Evolutionary conservation across 768 basidiomycete genomes (phyloP).

Genomic region (Lyophyllum shimeji): DNA sequence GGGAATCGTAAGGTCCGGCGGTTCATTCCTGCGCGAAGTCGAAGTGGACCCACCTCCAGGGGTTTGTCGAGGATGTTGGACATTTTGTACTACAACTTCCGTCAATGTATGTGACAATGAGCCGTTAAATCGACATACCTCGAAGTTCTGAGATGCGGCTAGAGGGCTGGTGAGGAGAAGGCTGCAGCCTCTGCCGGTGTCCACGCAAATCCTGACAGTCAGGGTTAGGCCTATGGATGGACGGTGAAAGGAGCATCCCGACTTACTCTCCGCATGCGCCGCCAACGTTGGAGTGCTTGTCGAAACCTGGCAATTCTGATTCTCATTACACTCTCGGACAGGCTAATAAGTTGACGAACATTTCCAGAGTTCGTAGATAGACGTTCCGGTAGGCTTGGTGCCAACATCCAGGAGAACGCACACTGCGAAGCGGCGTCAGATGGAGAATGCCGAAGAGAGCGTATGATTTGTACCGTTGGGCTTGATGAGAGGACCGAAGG

Average conservation of each 20-base stretch:
- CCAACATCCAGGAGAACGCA: conserved; percentile 94
- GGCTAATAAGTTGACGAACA: conserved; percentile 36
- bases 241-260: neutral
- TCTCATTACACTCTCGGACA: neutral
- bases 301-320: conserved; percentile 54
- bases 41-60: conserved; percentile 60
- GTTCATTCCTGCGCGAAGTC: neutral
- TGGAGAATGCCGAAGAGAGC: neutral
- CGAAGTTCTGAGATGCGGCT: conserved; percentile 95
- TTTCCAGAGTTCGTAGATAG: conserved; percentile 97
- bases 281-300: conserved; percentile 81
- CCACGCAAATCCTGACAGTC: conserved; percentile 69
- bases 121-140: conserved; percentile 39
- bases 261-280: conserved; percentile 93
- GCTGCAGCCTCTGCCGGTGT: conserved; percentile 71
- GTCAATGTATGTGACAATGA: neutral
- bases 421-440: conserved; percentile 39
- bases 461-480: conserved; percentile 60
- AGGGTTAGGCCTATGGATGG: neutral
- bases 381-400: conserved; percentile 92
- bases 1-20: neutral
- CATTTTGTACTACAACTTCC: conserved; percentile 75
- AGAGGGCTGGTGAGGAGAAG: conserved; percentile 73
- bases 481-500: conserved; percentile 83
- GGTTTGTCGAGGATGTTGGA: conserved; percentile 97